Percentiles rank a stretch among this genome's conserved stretches.
Conservation (phyloP, 768 basidiomycete species). For the Boletales sp. region DNA sequence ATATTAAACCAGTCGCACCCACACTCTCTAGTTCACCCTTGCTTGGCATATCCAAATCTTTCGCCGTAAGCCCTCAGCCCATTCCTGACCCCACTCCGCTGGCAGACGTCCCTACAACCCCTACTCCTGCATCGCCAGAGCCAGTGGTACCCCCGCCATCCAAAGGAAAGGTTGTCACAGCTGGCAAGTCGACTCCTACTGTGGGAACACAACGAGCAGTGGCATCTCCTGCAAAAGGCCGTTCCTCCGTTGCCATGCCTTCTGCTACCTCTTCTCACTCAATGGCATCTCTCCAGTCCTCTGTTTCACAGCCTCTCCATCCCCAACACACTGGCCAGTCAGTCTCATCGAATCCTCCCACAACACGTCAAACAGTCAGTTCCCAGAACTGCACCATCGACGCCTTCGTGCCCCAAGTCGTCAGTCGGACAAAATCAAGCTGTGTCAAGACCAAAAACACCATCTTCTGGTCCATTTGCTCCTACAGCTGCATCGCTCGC, state of each 20-base stretch:
- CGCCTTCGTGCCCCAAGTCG: conserved; percentile 37
- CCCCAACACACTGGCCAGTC: conserved; percentile 43
- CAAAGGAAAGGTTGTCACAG: conserved; percentile 11
- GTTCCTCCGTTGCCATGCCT: conserved; percentile 21
- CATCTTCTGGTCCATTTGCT: conserved; percentile 67
- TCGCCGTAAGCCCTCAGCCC: conserved; percentile 29
- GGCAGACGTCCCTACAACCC: conserved; percentile 15
- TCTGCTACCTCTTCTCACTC: conserved; percentile 22
- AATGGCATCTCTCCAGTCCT: conserved; percentile 32
- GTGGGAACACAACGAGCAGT: conserved; percentile 15
- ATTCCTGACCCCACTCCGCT: conserved; percentile 21
- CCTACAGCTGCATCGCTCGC: conserved; percentile 84
- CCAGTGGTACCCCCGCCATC: conserved; percentile 20
- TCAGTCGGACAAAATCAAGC: conserved; percentile 20
- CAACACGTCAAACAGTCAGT: conserved; percentile 19
- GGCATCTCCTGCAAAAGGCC: conserved; percentile 30
- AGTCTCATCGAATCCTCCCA: conserved; percentile 30
- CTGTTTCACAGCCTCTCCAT: conserved; percentile 35
- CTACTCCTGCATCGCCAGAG: conserved; percentile 20
- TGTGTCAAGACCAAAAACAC: conserved; percentile 51
- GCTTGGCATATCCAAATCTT: conserved; percentile 13
- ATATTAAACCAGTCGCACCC: conserved; percentile 33
- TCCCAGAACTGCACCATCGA: conserved; percentile 30
- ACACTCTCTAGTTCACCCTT: conserved; percentile 35
- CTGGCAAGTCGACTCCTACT: conserved; percentile 22